phyloP scores from a whole-genome alignment of 2,329 filamentous ascomycete genomes.

The Thermoascus crustaceus region DNA sequence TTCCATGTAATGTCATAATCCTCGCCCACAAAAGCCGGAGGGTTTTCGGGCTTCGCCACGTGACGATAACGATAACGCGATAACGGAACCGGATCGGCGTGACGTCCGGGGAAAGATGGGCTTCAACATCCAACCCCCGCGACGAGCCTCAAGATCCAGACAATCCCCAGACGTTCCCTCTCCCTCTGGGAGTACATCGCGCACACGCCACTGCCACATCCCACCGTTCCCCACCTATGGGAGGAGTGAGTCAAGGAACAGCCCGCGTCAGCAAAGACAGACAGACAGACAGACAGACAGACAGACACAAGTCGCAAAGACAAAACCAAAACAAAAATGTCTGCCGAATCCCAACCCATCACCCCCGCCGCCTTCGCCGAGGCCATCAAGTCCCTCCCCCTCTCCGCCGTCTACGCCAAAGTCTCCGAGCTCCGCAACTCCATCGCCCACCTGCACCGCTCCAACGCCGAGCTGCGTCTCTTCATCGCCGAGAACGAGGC shows the following conservation, averaged over 20 bases:
- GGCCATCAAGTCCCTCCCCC: conserved; percentile 50
- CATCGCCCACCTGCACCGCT: conserved; percentile 49
- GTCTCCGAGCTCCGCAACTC: conserved; percentile 53
- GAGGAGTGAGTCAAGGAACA: too few relatives aligned
- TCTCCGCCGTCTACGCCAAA: conserved; percentile 53
- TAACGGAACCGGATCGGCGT: not conserved
- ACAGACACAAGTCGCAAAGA: conserved; percentile 5
- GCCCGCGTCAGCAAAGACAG: too few relatives aligned
- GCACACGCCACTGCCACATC: not conserved
- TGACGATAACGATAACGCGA: conserved; percentile 12
- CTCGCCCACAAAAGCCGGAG: too few relatives aligned
- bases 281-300: too few relatives aligned
- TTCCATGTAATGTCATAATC: too few relatives aligned
- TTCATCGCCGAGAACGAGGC: conserved; percentile 34
- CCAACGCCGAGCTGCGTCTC: conserved; percentile 49
- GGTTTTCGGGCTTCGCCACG: conserved; percentile 8
- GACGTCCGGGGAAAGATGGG: not conserved
- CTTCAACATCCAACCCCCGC: not conserved
- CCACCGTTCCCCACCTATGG: too few relatives aligned
- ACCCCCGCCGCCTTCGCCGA: conserved; percentile 43
- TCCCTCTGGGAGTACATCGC: not conserved
- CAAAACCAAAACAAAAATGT: conserved; percentile 44
- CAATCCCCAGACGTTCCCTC: not conserved
- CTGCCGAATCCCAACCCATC: conserved; percentile 42
- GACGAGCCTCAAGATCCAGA: not conserved